Base-by-base conservation (phyloP, 495 filamentous ascomycete genomes). In the Usnea hakonensis region DNA sequence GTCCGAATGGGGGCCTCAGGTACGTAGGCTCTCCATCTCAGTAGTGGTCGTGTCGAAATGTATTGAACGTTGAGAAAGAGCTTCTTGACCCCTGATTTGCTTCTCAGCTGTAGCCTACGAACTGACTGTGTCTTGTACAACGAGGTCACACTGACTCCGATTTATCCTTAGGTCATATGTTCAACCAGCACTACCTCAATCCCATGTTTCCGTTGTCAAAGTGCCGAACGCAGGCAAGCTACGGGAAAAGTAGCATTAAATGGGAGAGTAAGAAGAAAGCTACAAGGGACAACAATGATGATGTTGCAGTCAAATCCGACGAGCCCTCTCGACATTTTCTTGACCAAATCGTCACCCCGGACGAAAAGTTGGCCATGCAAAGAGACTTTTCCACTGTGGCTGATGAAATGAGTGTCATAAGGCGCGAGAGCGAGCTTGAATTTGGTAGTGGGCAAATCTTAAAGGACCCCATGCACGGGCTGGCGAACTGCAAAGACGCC, bases 111-210 rank as follows among this genome's bases (percentile, higher is more conserved):
- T 28, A 7, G 6, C 17, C n/a, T 44, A 10, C 41, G 41, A 44
- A 2, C 3, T 44, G n/a, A n/a, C n/a, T 9, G 41, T 44, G 8
- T 44, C n/a, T 21, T 23, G 10, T 28, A 28, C 5, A n/a, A n/a
- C n/a, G n/a, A 21, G 23, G 5, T 9, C 5, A 14, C 2, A 26
- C 46, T 50, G 13, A 50, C 46, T 6, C 3, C 11, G 26, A 50
- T 23, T 28, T 50, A 5, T 30, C 13, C 17, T 73, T 79, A 2
- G 91, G 91, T 0, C 91, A 96, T 69, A 76, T 88, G 63, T 78
- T 96, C 61, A 85, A 83, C 58, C 87, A 90, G 75, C 91, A 96
- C 68, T 96, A 94, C 55, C 74, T 95, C 0, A 83, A 87, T 58
- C 75, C 71, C n/a, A 93, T 95, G 87, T 96, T 96, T 65, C 81